Percentiles rank a stretch among this genome's conserved stretches.
These are phyloP conservation scores for Panicum virgatum DNA, from an alignment of 202 grass and related monocot genomes.

Conservation along the genomic window DNA sequence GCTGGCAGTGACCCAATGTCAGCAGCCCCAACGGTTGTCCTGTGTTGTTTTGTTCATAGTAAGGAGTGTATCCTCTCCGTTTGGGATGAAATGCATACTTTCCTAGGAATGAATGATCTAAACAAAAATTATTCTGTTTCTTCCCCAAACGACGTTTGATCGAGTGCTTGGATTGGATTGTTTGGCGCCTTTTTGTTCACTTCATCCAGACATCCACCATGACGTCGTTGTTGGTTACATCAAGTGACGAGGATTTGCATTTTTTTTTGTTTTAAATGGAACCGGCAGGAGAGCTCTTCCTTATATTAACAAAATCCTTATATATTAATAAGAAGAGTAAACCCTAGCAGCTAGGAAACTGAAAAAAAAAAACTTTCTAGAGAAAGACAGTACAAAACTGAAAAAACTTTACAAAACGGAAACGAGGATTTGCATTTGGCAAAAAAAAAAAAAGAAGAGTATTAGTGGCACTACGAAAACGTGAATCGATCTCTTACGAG, in stretches of 20 bases:
- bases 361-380: too few species aligned
- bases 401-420: too few species aligned
- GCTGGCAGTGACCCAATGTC: too few species aligned
- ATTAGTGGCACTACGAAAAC: neutral
- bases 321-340: too few species aligned
- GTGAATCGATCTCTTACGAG: neutral
- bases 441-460: neutral
- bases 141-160: neutral
- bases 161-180: too few species aligned
- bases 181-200: neutral
- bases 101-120: neutral
- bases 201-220: neutral
- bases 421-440: neutral
- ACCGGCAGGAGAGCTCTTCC: too few species aligned
- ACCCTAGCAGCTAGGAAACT: too few species aligned
- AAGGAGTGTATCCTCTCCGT: neutral
- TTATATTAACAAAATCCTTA: too few species aligned
- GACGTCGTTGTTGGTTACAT: neutral
- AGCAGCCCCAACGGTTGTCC: too few species aligned
- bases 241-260: too few species aligned
- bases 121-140: neutral
- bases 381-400: too few species aligned
- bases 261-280: too few species aligned
- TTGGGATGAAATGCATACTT: conserved; percentile 19
- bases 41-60: conserved; percentile 39